Evolutionary conservation across 1,284 basidiomycete genomes (phyloP).

Genomic region (Vanrija humicola): DNA sequence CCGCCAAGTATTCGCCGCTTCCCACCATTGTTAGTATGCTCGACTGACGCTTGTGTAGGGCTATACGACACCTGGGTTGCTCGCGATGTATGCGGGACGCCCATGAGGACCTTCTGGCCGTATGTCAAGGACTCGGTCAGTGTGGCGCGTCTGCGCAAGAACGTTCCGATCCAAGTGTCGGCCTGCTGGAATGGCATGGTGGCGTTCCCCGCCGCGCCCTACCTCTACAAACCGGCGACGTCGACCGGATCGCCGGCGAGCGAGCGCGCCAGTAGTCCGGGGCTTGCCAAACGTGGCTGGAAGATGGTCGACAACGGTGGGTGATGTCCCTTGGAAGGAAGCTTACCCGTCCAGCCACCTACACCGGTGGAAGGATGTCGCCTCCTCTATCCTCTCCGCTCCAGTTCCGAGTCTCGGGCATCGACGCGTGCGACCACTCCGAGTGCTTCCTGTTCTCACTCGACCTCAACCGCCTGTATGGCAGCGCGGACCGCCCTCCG

Average conservation of each 20-base stretch:
- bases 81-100: slow-evolving; percentile 50
- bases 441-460: slow-evolving; percentile 59
- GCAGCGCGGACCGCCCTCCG: slow-evolving; percentile 38
- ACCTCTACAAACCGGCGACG: slow-evolving; percentile 47
- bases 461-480: slow-evolving; percentile 56
- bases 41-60: slow-evolving; percentile 4
- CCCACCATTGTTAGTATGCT: no score
- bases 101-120: slow-evolving; percentile 55
- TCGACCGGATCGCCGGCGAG: slow-evolving; percentile 1
- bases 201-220: slow-evolving; percentile 53
- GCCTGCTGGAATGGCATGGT: slow-evolving; percentile 54
- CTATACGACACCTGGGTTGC: slow-evolving; percentile 55
- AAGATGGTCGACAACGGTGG: slow-evolving; percentile 40
- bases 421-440: slow-evolving; percentile 54
- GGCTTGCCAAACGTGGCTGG: slow-evolving; percentile 27
- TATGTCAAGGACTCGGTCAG: slow-evolving; percentile 53
- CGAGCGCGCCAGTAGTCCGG: not conserved
- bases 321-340: slow-evolving; percentile 36
- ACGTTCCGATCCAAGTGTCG: slow-evolving; percentile 55
- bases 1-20: no score
- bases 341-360: slow-evolving; percentile 38
- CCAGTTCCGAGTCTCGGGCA: slow-evolving; percentile 52
- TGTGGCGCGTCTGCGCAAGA: slow-evolving; percentile 45
- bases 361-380: slow-evolving; percentile 33
- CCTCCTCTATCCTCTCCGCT: slow-evolving; percentile 49